A percentile compares a stretch with the other conserved stretches of the same genome.
These are phyloP conservation scores for Stagonosporopsis chrysanthemi DNA, from an alignment of 2,329 filamentous ascomycete genomes.

Conservation along the genomic window DNA sequence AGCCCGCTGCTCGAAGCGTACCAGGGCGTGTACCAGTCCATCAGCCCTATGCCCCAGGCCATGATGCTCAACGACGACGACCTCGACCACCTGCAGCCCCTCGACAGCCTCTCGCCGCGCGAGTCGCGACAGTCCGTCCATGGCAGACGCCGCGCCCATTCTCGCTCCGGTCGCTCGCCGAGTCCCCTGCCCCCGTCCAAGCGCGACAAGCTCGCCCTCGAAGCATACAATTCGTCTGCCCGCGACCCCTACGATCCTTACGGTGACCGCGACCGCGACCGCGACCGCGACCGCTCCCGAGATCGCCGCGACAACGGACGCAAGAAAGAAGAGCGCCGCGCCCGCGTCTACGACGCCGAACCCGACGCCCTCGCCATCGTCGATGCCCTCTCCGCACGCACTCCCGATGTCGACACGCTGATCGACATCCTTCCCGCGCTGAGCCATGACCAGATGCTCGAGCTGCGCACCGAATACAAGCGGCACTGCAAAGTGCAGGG, in stretches of 20 bases:
- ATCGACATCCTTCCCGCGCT: constrained; percentile 85
- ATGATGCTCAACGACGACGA: constrained; percentile 62
- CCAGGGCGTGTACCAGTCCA: constrained; percentile 90
- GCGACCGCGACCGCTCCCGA: constrained; percentile 13
- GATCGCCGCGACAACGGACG: constrained; percentile 14
- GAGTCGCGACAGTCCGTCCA: constrained; percentile 37
- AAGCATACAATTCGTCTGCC: constrained; percentile 42
- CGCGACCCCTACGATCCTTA: constrained; percentile 19
- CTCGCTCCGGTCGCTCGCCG: constrained; percentile 43
- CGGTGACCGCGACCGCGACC: constrained; percentile 10
- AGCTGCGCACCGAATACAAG: constrained; percentile 90
- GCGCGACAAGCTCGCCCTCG: constrained; percentile 45
- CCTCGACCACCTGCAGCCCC: constrained; percentile 55
- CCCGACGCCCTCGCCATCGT: constrained; percentile 80
- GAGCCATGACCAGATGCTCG: constrained; percentile 85
- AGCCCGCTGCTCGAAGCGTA: constrained; percentile 93
- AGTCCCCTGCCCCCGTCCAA: constrained; percentile 36
- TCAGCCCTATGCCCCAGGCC: constrained; percentile 92
- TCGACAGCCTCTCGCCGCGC: constrained; percentile 45
- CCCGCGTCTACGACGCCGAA: constrained; percentile 81
- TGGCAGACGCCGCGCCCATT: constrained; percentile 40
- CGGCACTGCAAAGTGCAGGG: constrained; percentile 82
- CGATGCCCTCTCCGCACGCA: constrained; percentile 73
- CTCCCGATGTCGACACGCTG: constrained; percentile 70
- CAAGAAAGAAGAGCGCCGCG: constrained; percentile 62